These are phyloP conservation scores for Echium plantagineum DNA, from an alignment of 257 asterid genomes.

Conservation along the genomic window DNA sequence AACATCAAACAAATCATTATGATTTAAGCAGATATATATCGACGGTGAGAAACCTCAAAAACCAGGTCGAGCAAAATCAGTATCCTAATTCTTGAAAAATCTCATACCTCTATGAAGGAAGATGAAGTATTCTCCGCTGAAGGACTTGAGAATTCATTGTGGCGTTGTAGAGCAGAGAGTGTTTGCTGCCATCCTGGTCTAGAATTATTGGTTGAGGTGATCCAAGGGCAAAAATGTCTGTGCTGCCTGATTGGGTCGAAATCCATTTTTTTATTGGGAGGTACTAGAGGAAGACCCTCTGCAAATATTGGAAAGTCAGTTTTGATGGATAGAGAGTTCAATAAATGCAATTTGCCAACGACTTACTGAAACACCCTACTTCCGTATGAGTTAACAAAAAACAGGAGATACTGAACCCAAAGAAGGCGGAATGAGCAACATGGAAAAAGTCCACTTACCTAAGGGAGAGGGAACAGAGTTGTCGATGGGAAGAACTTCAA, in stretches of 20 bases:
- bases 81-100: not conserved
- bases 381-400: too few species aligned
- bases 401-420: not conserved
- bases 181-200: constrained; percentile 84
- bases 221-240: constrained; percentile 88
- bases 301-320: constrained; percentile 18
- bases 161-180: constrained; percentile 49
- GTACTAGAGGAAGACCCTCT: constrained; percentile 30
- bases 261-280: constrained; percentile 22
- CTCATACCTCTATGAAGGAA: constrained; percentile 57
- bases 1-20: not conserved
- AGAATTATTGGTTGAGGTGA: constrained; percentile 38
- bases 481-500: constrained; percentile 11
- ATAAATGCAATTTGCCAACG: not conserved
- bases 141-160: constrained; percentile 26
- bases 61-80: not conserved
- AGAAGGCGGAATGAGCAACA: not conserved
- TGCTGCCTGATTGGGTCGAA: constrained; percentile 88
- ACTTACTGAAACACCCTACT: not conserved
- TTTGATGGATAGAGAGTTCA: constrained; percentile 6
- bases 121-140: constrained; percentile 25
- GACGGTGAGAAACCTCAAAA: too few species aligned
- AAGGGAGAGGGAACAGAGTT: constrained; percentile 11
- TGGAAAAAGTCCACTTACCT: constrained; percentile 24
- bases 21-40: too few species aligned